phyloP scores from a whole-genome alignment of 1,139 yeast species.

The Meyerozyma athensensis region DNA sequence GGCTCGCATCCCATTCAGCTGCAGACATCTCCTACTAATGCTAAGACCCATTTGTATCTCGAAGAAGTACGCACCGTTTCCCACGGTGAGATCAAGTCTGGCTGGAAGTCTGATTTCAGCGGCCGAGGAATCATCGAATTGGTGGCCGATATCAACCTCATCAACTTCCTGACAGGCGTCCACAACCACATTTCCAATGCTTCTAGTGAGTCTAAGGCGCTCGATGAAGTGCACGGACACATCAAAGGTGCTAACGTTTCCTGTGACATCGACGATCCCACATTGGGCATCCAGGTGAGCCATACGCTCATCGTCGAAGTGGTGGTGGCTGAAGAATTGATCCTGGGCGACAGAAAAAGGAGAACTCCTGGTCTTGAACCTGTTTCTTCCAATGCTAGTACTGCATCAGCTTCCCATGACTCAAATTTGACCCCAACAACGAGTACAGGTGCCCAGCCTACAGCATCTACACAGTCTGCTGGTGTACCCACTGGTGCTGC shows the following conservation, averaged over 20 bases:
- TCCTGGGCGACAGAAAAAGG: slow-evolving; percentile 30
- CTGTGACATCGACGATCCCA: slow-evolving; percentile 81
- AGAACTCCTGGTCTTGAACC: slow-evolving; percentile 6
- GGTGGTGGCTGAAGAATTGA: slow-evolving; percentile 86
- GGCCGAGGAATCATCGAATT: slow-evolving; percentile 74
- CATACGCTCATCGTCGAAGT: slow-evolving; percentile 80
- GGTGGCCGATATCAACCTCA: slow-evolving; percentile 61
- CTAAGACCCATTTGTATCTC: slow-evolving; percentile 40
- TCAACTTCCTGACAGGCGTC: slow-evolving; percentile 55
- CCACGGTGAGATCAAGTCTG: slow-evolving; percentile 76
- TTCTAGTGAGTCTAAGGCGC: slow-evolving; percentile 25
- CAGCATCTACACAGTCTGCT: slow-evolving; percentile 18
- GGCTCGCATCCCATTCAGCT: slow-evolving; percentile 5
- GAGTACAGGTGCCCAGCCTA: slow-evolving; percentile 12
- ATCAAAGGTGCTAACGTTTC: slow-evolving; percentile 56
- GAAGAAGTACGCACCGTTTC: slow-evolving; percentile 73
- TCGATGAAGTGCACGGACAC: slow-evolving; percentile 20
- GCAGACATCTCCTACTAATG: slow-evolving; percentile 8
- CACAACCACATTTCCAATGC: slow-evolving; percentile 24
- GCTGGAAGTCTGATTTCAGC: slow-evolving; percentile 92
- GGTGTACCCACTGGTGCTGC: slow-evolving; percentile 95
- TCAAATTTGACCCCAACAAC: slow-evolving; percentile 3
- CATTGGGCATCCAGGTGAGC: slow-evolving; percentile 66
- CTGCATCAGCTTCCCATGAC: slow-evolving; percentile 6
- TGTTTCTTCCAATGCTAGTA: slow-evolving; percentile 3